Conservation (phyloP, 345 rosid genomes). For the Populus nigra region DNA sequence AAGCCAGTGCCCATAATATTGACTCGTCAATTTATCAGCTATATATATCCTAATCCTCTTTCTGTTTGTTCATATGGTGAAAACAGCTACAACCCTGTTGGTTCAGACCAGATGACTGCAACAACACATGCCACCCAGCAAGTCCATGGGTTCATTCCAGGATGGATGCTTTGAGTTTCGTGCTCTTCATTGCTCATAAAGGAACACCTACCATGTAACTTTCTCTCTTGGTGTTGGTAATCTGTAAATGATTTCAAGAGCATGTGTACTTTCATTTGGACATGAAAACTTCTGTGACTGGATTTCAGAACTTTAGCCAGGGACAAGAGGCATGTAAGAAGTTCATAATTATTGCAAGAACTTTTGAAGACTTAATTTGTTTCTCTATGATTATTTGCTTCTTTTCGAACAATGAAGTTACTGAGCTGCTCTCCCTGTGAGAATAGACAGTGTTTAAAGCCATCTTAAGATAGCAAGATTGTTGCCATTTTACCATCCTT, state of each 20-base stretch:
- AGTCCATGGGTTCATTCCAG: constrained; percentile 85
- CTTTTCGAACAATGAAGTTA: background rate
- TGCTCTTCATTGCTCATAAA: constrained; percentile 8
- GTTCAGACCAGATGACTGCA: constrained; percentile 65
- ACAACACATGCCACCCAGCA: constrained; percentile 52
- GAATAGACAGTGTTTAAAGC: background rate
- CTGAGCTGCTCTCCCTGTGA: background rate
- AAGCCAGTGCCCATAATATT: background rate
- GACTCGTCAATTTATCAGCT: background rate
- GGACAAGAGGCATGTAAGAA: constrained; percentile 15
- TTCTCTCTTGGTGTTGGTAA: constrained; percentile 26
- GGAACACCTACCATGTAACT: background rate
- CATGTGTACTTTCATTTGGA: constrained; percentile 1
- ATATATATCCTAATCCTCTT: background rate
- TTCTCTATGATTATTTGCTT: background rate
- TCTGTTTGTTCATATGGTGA: background rate
- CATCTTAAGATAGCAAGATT: background rate
- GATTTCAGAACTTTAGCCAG: background rate
- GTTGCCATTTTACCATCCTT: background rate
- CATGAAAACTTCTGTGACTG: background rate
- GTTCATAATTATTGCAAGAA: constrained; percentile 16
- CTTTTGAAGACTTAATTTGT: background rate
- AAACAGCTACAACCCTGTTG: constrained; percentile 58
- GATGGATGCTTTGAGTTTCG: constrained; percentile 86
- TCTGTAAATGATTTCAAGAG: constrained; percentile 36